Base-by-base conservation (phyloP, 306 rosid species). In the Cicer bijugum region DNA sequence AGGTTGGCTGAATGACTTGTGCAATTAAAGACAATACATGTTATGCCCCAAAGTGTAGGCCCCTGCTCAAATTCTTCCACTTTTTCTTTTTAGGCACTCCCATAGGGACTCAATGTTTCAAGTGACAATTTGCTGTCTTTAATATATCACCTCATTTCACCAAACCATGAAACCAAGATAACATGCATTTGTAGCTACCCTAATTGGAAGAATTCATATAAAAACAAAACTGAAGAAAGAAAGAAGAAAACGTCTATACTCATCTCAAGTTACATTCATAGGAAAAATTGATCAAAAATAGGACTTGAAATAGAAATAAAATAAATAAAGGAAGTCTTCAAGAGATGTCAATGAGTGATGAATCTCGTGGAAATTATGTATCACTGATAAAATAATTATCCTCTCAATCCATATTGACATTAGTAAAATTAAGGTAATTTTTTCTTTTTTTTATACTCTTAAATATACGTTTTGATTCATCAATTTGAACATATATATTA, bases 1-100 rank as follows among this genome's bases (percentile, higher is more conserved):
- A 62, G 84, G 74, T 59, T 80, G 84, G 71, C 59, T 39, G 37
- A 76, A 67, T 72, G 69, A 72, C 23, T 53, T 68, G 74, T 60
- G 53, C 77, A 61, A 56, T 67, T 38, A 57, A 57, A 46, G 42
- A 42, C 51, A 20, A 23, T 38, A 71, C 63, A 58, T 75, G 75
- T 20, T 70, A 74, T 78, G 74, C 67, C 64, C 44, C 20, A 58
- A 68, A 52, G 45, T 61, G 70, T 37, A 61, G 83, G 75, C 0
- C 77, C 81, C 75, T 58, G 17, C 45, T 38, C 55, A 44, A 77
- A 76, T 68, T 58, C 53, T 33, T 68, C 52, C 17, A 68, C 53
- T 77, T 77, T 77, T 69, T 69, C 75, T 77, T 46, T 72, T 45
- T 58, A 56, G 28, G 45, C 9, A 43, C 56, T 12, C 48, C 12